Base-by-base conservation (phyloP, 1,284 basidiomycete genomes). In the Volvariella surrecta region DNA sequence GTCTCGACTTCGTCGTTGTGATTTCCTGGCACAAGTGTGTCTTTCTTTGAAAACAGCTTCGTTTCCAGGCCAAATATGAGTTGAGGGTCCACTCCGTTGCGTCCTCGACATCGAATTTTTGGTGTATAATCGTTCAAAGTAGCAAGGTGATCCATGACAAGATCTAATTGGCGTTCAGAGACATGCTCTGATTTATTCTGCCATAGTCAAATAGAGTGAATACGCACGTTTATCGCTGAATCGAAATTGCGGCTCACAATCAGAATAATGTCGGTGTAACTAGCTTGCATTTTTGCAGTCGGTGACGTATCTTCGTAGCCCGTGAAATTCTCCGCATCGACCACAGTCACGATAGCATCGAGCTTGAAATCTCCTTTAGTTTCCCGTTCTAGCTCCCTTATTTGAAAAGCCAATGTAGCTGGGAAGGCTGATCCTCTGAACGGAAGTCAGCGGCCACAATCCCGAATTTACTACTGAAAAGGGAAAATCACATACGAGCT, bases 271-370 rank as follows among this genome's bases (percentile, higher is more conserved):
- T 95, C 91, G 2, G 89, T 91, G 58, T 93, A 95, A 55, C 84
- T 84, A n/a, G 91, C 88, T 66, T 93, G 90, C 77, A 94, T 89
- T 61, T 78, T 86, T 21, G 90, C 91, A 4, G 89, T 90, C 0
- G 85, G 82, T 17, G 84, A 89, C 2, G 77, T 83, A 58, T 95
- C 91, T 58, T 94, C 91, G 59, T 94, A 94, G 1, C 90, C 91
- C 4, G 65, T 59, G 59, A 94, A 94, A 60, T 93, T 93, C 60
- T 89, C 85, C 3, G 89, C 89, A 57, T 94, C 90, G 45, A 94
- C 70, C 11, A 94, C 89, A 0, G 90, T 94, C 28, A 91, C 71
- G 46, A 94, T 92, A 0, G 87, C 86, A 56, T 95, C 91, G 18
- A 95, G 71, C 57, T 80, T 82, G 55, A 95, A 74, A 42, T 82